Evolutionary conservation across 2,329 filamentous ascomycete species (phyloP).

Genomic region (Paraphaeosphaeria sporulosa): DNA sequence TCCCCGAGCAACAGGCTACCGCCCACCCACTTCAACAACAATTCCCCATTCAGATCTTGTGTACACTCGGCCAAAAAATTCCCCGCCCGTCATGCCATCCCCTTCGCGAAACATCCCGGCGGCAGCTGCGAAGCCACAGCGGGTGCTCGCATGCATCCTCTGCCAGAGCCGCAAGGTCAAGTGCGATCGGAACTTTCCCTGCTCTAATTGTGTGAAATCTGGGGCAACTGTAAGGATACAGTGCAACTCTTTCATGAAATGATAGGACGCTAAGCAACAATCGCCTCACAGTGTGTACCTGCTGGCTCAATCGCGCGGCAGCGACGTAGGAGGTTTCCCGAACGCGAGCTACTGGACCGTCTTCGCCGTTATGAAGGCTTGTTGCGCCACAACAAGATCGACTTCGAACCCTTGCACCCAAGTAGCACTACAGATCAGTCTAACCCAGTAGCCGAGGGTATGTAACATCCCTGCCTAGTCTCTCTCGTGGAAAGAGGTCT

Average conservation of each 20-base stretch:
- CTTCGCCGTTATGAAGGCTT: slow-evolving; percentile 73
- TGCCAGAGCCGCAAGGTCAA: slow-evolving; percentile 67
- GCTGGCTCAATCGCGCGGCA: slow-evolving; percentile 59
- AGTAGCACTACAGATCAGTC: neutral
- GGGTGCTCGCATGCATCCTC: slow-evolving; percentile 68
- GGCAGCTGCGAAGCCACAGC: slow-evolving; percentile 38
- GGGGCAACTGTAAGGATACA: slow-evolving; percentile 5
- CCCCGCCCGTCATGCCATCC: neutral
- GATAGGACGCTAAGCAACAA: neutral
- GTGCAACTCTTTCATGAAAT: neutral
- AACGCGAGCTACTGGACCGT: slow-evolving; percentile 74
- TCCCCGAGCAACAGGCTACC: neutral
- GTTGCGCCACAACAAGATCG: slow-evolving; percentile 69
- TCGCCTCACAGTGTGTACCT: slow-evolving; percentile 45
- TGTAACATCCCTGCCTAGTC: neutral
- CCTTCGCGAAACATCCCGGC: slow-evolving; percentile 1
- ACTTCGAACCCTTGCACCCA: slow-evolving; percentile 69
- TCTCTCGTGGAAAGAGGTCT: neutral
- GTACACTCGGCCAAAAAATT: neutral
- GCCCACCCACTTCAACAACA: neutral
- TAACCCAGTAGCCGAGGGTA: slow-evolving; percentile 3
- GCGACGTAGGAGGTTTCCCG: slow-evolving; percentile 69
- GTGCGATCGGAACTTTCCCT: slow-evolving; percentile 49
- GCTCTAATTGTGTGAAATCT: slow-evolving; percentile 40
- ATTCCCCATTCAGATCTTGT: slow-evolving; percentile 8